These are phyloP conservation scores for Sabuloglossum arenarium DNA, from an alignment of 495 filamentous ascomycete species.

Conservation along the genomic window DNA sequence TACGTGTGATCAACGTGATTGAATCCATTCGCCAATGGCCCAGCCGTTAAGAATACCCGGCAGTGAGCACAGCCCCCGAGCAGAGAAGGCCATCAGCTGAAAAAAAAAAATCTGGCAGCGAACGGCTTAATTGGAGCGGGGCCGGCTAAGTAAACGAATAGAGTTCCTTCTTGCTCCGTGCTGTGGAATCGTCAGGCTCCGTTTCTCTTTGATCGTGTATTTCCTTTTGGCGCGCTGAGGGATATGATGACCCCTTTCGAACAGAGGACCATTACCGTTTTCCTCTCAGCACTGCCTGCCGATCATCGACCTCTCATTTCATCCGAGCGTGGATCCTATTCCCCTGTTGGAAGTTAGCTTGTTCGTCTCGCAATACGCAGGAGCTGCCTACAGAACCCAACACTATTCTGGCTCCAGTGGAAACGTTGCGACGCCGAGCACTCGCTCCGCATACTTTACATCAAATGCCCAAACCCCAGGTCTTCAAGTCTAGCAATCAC, in stretches of 20 bases:
- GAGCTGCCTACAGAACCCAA: neutral
- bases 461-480: neutral
- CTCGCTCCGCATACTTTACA: neutral
- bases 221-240: neutral
- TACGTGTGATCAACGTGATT: too few species aligned
- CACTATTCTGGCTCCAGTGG: neutral
- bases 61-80: neutral
- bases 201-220: neutral
- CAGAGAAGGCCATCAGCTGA: neutral
- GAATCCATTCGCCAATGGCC: too few species aligned
- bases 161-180: too few species aligned
- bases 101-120: too few species aligned
- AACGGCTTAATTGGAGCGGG: too few species aligned
- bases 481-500: neutral
- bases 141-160: neutral
- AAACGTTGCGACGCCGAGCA: neutral
- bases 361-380: neutral
- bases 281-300: neutral
- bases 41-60: too few species aligned
- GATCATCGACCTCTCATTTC: neutral
- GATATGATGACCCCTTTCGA: neutral
- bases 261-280: neutral
- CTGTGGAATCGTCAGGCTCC: too few species aligned
- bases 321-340: neutral
- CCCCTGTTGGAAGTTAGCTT: neutral